A percentile compares a stretch with the other conserved stretches of the same genome.
Evolutionary conservation across 768 basidiomycete species (phyloP).

Genomic region (Tricholoma hemisulphureum): DNA sequence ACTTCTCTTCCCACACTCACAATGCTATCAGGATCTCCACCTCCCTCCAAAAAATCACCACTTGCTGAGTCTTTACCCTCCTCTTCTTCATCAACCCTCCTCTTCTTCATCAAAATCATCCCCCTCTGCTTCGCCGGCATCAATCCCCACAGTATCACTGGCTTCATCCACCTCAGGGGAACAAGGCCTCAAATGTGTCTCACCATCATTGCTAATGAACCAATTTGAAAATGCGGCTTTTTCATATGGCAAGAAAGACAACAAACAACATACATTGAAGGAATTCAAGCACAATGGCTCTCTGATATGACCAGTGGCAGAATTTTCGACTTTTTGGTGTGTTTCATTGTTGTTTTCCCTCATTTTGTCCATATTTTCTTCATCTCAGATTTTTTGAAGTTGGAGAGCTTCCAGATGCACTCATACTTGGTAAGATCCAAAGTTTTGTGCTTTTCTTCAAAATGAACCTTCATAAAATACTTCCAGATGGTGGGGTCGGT

Average conservation of each 20-base stretch:
- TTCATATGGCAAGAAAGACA: neutral
- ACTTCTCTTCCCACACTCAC: neutral
- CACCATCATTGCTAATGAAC: neutral
- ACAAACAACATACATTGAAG: neutral
- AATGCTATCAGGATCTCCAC: neutral
- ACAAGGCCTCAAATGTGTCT: neutral
- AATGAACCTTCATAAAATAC: constrained; percentile 19
- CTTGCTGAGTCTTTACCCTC: neutral
- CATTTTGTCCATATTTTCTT: constrained; percentile 20
- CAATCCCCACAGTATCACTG: neutral
- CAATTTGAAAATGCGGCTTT: neutral
- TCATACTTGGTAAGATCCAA: constrained; percentile 6
- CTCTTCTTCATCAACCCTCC: neutral
- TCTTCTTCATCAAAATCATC: neutral
- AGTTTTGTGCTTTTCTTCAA: constrained; percentile 11
- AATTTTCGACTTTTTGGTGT: constrained; percentile 10
- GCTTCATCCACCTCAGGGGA: neutral
- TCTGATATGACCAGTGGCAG: constrained; percentile 16
- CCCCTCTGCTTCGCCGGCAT: neutral
- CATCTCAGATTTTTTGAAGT: constrained; percentile 18
- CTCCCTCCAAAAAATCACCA: neutral
- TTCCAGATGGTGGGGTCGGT: neutral
- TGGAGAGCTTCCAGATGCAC: constrained; percentile 16
- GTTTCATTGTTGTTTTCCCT: constrained; percentile 9
- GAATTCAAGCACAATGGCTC: neutral